phyloP scores from a whole-genome alignment of 2,329 filamentous ascomycete species.

The Knoxdaviesia capensis region DNA sequence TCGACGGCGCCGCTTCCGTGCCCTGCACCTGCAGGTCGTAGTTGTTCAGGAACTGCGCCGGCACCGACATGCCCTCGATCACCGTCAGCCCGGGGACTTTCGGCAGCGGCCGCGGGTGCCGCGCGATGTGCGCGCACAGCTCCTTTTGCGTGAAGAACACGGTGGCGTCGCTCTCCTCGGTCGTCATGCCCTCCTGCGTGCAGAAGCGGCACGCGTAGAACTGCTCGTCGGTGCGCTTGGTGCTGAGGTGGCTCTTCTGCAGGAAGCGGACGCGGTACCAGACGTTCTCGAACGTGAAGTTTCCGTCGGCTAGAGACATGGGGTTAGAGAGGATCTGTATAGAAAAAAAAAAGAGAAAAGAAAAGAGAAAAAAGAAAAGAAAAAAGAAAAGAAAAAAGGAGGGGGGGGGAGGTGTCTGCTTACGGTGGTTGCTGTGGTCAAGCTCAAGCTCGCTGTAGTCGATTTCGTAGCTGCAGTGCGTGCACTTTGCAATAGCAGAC shows the following conservation, averaged over 20 bases:
- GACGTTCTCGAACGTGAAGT: conserved; percentile 23
- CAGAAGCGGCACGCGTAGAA: conserved; percentile 36
- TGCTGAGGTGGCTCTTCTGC: conserved; percentile 31
- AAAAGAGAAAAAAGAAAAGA: too few species aligned
- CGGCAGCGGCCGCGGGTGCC: conserved; percentile 32
- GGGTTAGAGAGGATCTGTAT: neutral
- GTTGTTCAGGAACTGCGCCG: conserved; percentile 21
- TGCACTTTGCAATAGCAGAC: conserved; percentile 30
- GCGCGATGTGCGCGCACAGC: conserved; percentile 30
- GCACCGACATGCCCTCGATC: conserved; percentile 22
- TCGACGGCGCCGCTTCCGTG: conserved; percentile 16
- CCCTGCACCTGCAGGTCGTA: conserved; percentile 30
- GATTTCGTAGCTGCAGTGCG: conserved; percentile 30
- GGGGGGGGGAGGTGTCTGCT: conserved; percentile 5
- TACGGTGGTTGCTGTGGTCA: conserved; percentile 28
- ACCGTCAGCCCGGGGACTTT: conserved; percentile 25
- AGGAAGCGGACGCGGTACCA: conserved; percentile 32
- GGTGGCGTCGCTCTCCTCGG: conserved; percentile 33
- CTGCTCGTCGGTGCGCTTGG: conserved; percentile 28
- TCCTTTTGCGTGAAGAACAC: conserved; percentile 33
- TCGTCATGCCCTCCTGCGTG: conserved; percentile 24
- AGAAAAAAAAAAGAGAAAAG: neutral
- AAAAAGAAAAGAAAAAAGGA: neutral
- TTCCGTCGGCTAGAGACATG: conserved; percentile 20
- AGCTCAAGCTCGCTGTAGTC: conserved; percentile 30